Evolutionary conservation across 495 filamentous ascomycete species (phyloP).

Genomic region (Acidomyces sp.): DNA sequence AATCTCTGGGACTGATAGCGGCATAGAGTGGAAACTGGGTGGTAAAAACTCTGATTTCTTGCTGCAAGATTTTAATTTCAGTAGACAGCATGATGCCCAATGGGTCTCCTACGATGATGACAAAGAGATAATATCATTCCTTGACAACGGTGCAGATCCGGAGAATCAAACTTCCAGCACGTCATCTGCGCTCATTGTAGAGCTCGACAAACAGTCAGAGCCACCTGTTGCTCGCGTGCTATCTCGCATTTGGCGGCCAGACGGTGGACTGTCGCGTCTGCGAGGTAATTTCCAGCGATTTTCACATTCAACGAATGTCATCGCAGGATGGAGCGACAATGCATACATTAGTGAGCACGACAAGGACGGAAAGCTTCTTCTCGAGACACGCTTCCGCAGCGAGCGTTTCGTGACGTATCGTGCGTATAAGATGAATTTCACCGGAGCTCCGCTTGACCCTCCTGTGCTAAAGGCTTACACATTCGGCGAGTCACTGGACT

Average conservation of each 20-base stretch:
- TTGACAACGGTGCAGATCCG: neutral
- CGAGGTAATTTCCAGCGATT: slow-evolving; percentile 50
- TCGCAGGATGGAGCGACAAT: slow-evolving; percentile 47
- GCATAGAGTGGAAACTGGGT: neutral
- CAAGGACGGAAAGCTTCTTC: slow-evolving; percentile 32
- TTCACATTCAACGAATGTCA: slow-evolving; percentile 39
- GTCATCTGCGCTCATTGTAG: neutral
- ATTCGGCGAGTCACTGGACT: slow-evolving; percentile 4
- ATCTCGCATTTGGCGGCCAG: neutral
- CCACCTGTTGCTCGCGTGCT: neutral
- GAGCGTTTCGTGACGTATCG: slow-evolving; percentile 13
- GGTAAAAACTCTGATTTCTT: neutral
- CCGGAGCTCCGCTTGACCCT: slow-evolving; percentile 2
- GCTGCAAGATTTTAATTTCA: neutral
- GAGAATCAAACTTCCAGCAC: neutral
- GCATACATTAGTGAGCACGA: slow-evolving; percentile 44
- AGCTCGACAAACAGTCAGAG: neutral
- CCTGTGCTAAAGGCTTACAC: slow-evolving; percentile 9
- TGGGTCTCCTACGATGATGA: neutral
- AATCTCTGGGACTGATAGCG: neutral
- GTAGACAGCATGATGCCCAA: neutral
- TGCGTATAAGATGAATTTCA: slow-evolving; percentile 17
- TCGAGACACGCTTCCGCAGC: slow-evolving; percentile 7
- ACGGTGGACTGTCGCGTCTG: neutral
- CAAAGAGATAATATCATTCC: neutral